Evolutionary conservation across 1,139 yeast genomes (phyloP), one percentile per base, ranked within the genome.

Genomic region (Wickerhamomyces sp.): DNA sequence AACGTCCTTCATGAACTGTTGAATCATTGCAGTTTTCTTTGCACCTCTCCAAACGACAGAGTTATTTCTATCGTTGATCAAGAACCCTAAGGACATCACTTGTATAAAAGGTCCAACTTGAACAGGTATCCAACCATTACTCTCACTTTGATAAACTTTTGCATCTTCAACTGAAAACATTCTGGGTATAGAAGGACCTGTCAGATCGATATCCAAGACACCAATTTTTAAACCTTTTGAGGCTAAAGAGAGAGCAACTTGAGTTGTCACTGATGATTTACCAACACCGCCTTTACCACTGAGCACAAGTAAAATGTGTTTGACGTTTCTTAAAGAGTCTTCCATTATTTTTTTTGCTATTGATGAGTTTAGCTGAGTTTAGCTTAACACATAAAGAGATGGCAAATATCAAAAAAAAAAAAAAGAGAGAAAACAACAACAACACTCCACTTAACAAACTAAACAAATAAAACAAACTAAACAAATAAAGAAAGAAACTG

Each of bases 241-340:
- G 6, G 78, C 87, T 24, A 93, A 65, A 0, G 91, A 70, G 16
- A 91, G 65, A 0, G 96, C 97, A 1, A 89, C 69, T 56, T 93
- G 98, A 0, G 96, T 84, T 1, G 98, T 89, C 2, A 91, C 89
- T 0, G 96, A 87, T 6, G 96, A 86, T 56, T 91, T 91, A 1
- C 99, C 99, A 1, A 91, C 98, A 54, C 94, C 98, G n/a, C 97
- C 96, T 57, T 88, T 88, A 4, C 96, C 97, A 0, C 95, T 85
- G 1, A 91, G 69, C 2, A 91, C 83, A 30, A 91, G 68, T 3
- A 88, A 61, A 33, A 89, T 81, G 55, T 91, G 95, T 51, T 79
- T 79, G 28, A 89, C 82, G 35, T 72, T 65, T 20, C 59, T 57
- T 23, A 86, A 61, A 4, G 89, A 75, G 28, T 62, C 61, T 61